Conservation (phyloP, 2,329 filamentous ascomycete genomes). For the Trichoderma harzianum region DNA sequence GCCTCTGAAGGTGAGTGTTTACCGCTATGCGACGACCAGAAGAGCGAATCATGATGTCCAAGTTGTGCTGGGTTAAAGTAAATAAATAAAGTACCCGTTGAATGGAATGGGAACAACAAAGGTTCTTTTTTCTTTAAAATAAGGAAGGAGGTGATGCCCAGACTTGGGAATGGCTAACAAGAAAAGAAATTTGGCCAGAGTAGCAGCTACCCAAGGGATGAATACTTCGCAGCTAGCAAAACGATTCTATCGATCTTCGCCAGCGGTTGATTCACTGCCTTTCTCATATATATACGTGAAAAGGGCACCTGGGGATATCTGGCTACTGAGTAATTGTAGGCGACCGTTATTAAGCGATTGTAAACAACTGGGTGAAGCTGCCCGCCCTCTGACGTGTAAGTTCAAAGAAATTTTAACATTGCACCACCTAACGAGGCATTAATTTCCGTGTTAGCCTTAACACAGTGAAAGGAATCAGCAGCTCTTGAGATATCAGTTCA, state of each 20-base stretch:
- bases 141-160: background rate
- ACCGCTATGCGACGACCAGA: background rate
- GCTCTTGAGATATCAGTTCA: background rate
- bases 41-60: background rate
- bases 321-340: background rate
- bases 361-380: background rate
- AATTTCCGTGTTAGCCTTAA: background rate
- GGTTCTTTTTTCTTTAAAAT: background rate
- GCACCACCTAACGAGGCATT: background rate
- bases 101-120: background rate
- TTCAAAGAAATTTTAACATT: background rate
- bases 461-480: background rate
- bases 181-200: background rate
- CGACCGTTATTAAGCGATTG: background rate
- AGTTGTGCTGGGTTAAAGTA: background rate
- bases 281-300: background rate
- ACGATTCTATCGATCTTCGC: background rate
- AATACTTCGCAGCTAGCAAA: background rate
- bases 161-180: background rate
- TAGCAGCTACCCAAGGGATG: background rate
- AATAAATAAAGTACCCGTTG: background rate
- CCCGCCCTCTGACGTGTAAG: background rate
- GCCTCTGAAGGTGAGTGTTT: background rate
- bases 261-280: background rate
- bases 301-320: background rate